A percentile compares a stretch with the other conserved stretches of the same genome.
Conservation (phyloP, 495 filamentous ascomycete genomes). For the Umbilicaria muhlenbergii region DNA sequence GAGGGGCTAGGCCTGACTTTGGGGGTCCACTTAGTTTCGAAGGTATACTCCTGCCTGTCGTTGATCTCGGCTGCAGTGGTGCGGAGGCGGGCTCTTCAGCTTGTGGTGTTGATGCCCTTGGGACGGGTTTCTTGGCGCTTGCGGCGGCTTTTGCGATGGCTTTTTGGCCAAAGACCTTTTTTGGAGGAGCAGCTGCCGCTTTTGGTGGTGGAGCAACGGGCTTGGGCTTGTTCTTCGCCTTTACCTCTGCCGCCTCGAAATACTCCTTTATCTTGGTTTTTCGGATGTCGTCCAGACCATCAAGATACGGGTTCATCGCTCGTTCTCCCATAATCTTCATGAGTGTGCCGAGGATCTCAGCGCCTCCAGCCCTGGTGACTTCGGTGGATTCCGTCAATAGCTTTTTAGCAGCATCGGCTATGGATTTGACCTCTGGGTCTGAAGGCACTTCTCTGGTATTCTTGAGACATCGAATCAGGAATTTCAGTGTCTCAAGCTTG, state of each 20-base stretch:
- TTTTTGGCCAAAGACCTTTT: conserved; percentile 19
- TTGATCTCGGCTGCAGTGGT: conserved; percentile 39
- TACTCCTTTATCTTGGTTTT: conserved; percentile 96
- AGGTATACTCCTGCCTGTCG: conserved; percentile 36
- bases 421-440: conserved; percentile 67
- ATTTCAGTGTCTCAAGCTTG: conserved; percentile 85
- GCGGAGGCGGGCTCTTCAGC: conserved; percentile 31
- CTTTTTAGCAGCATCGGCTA: conserved; percentile 76
- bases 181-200: conserved; percentile 16
- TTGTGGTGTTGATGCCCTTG: conserved; percentile 39
- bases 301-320: conserved; percentile 90
- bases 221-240: conserved; percentile 94
- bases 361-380: conserved; percentile 68
- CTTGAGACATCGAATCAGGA: conserved; percentile 73
- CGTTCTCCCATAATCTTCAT: conserved; percentile 99
- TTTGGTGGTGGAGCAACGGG: conserved; percentile 52
- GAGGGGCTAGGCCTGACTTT: conserved; percentile 47
- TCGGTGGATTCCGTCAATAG: conserved; percentile 79
- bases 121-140: conserved; percentile 36
- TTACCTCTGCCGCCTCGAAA: conserved; percentile 82
- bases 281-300: conserved; percentile 87
- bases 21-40: conserved; percentile 47
- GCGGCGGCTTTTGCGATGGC: conserved; percentile 36
- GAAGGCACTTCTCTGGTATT: conserved; percentile 69
- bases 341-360: conserved; percentile 81